Conservation (phyloP, 805 yeast species). For the Alloascoidea africana region DNA sequence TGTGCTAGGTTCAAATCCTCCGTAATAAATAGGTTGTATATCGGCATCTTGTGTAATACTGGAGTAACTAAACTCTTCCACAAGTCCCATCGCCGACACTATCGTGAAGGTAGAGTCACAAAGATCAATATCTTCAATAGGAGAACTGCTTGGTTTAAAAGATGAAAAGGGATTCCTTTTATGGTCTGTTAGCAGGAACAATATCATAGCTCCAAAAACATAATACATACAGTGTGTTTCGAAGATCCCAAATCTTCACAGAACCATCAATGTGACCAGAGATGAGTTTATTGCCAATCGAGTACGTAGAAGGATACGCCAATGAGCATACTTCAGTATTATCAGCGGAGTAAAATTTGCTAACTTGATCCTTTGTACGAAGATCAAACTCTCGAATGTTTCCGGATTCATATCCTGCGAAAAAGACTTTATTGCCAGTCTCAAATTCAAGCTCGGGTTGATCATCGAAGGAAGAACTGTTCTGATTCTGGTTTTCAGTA, state of each 20-base stretch:
- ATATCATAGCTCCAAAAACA: neutral
- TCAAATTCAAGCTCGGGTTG: conserved; percentile 33
- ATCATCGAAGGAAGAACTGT: too few relatives aligned
- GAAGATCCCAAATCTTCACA: neutral
- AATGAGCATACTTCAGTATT: neutral
- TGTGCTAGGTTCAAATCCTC: too few relatives aligned
- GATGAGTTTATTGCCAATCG: neutral
- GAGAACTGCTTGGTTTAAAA: neutral
- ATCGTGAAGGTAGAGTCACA: neutral
- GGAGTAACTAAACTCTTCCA: neutral
- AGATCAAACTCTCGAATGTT: neutral
- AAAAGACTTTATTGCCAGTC: conserved; percentile 21
- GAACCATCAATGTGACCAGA: neutral
- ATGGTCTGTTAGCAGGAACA: too few relatives aligned
- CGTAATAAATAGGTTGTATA: too few relatives aligned
- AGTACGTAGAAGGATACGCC: neutral
- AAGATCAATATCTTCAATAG: neutral
- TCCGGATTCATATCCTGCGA: conserved; percentile 20
- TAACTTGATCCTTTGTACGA: neutral
- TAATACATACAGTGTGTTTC: neutral
- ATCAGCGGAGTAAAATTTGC: neutral
- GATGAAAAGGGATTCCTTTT: neutral
- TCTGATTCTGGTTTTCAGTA: neutral
- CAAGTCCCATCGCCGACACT: neutral
- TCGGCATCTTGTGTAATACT: too few relatives aligned